Base-by-base conservation (phyloP, 2,329 filamentous ascomycete species). In the Diaporthe vaccinii region DNA sequence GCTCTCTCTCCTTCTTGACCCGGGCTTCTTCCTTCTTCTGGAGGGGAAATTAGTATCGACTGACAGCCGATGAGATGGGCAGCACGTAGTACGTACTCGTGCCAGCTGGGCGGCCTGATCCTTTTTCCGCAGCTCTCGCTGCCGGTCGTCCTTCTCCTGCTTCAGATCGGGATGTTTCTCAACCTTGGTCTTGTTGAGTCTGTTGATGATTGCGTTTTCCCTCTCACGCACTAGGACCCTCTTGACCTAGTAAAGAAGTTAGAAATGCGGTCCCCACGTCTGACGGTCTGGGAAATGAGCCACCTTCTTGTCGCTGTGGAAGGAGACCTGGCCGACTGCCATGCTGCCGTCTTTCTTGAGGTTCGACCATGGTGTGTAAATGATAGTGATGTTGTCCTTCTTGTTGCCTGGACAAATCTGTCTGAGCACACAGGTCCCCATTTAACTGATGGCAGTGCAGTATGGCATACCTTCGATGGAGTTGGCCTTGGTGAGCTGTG, bases 401-500 rank as follows among this genome's bases (percentile, higher is more conserved):
- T 99, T 99, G 88, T 99, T 99, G 78, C 97, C 94, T 96, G 55
- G 39, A n/a, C 12, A 49, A 9, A 25, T 22, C 8, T 39, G 36
- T 34, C 39, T 65, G 10, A 34, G 46, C 10, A n/a, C 46, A 14
- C n/a, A 17, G 22, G 41, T 4, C 49, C 5, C n/a, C 28, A 22
- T n/a, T 36, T 9, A 3, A 49, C 15, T 12, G 17, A 14, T 25
- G 46, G 28, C 15, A 34, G 34, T 41, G 28, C 15, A 34, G 34
- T 41, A 22, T 28, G n/a, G 77, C 83, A 77, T 81, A 93, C 94
- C 97, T 87, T 99, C 97, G 80, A 99, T 99, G 75, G 95, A 98
- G 86, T 99, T 99, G 77, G 97, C 97, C 86, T 99, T 99, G 74
- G 97, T 99, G 80, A 99, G 89, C 84, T 99, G 97, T n/a, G 94